Percentiles rank a stretch among this genome's conserved stretches.
Evolutionary conservation across 768 basidiomycete genomes (phyloP).

Genomic region (Trametes meyenii): DNA sequence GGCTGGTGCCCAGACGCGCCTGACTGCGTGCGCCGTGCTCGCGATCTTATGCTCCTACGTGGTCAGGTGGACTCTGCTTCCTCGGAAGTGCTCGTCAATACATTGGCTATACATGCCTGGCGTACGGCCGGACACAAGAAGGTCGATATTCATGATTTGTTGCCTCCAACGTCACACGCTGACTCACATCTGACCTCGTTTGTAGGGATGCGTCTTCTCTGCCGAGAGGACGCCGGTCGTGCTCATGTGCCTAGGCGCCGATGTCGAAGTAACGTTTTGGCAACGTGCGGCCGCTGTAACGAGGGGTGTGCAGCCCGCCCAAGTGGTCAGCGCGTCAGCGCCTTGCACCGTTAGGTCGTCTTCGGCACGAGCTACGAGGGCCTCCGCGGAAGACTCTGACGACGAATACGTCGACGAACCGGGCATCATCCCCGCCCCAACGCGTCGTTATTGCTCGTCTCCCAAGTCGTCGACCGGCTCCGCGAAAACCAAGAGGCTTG

Average conservation of each 20-base stretch:
- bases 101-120: conserved; percentile 14
- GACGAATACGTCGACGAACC: not conserved
- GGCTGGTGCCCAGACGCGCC: not conserved
- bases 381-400: not conserved
- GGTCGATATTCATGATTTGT: not conserved
- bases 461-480: not conserved
- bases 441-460: not conserved
- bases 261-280: conserved; percentile 20
- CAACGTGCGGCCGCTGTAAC: not conserved
- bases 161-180: not conserved
- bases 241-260: conserved; percentile 21
- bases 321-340: too few species aligned
- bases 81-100: not conserved
- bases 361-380: too few species aligned
- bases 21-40: conserved; percentile 1
- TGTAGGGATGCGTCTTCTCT: conserved; percentile 14
- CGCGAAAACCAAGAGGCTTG: not conserved
- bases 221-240: conserved; percentile 5
- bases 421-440: not conserved
- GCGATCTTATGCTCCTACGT: conserved; percentile 12
- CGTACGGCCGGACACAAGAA: conserved; percentile 13
- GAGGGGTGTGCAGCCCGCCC: not conserved
- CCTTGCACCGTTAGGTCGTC: too few species aligned
- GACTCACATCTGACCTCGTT: not conserved
- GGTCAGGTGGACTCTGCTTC: not conserved